A percentile compares a stretch with the other conserved stretches of the same genome.
These are phyloP conservation scores for Monosporascus cannonballus DNA, from an alignment of 2,329 filamentous ascomycete genomes.

Conservation along the genomic window DNA sequence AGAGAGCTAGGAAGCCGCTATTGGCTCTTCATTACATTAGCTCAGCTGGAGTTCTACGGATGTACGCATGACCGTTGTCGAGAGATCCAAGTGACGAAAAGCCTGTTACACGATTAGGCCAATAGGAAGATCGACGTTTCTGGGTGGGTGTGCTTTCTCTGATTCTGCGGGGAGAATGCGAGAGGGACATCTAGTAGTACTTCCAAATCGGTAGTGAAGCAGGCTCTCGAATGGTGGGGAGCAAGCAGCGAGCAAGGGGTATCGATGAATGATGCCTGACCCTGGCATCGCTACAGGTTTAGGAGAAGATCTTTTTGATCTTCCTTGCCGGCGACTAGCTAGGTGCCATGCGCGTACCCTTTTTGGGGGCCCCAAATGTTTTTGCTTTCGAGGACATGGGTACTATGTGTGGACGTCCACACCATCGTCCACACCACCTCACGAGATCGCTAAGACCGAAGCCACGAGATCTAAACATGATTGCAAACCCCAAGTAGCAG, in stretches of 20 bases:
- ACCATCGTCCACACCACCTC: no score
- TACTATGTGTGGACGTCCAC: not conserved
- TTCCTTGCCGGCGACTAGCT: constrained; percentile 19
- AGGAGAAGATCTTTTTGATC: constrained; percentile 25
- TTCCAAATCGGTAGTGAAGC: constrained; percentile 28
- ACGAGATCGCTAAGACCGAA: not conserved
- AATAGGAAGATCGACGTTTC: constrained; percentile 29
- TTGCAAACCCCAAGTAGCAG: not conserved
- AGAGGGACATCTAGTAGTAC: constrained; percentile 20
- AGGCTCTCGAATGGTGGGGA: constrained; percentile 23
- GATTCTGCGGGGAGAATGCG: constrained; percentile 24
- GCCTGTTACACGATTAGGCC: constrained; percentile 28
- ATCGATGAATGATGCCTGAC: constrained; percentile 23
- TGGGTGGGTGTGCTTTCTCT: constrained; percentile 26
- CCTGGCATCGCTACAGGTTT: constrained; percentile 19
- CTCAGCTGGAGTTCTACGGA: constrained; percentile 38
- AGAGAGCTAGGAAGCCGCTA: constrained; percentile 31
- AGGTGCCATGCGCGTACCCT: constrained; percentile 16
- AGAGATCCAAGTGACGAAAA: constrained; percentile 10
- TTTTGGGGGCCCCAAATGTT: constrained; percentile 2
- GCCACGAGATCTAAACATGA: not conserved
- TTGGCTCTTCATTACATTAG: constrained; percentile 40
- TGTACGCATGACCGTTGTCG: constrained; percentile 47
- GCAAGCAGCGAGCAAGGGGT: constrained; percentile 23
- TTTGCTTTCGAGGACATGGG: no score